Base-by-base conservation (phyloP, 176 grass and related monocot species). In the Lolium rigidum region DNA sequence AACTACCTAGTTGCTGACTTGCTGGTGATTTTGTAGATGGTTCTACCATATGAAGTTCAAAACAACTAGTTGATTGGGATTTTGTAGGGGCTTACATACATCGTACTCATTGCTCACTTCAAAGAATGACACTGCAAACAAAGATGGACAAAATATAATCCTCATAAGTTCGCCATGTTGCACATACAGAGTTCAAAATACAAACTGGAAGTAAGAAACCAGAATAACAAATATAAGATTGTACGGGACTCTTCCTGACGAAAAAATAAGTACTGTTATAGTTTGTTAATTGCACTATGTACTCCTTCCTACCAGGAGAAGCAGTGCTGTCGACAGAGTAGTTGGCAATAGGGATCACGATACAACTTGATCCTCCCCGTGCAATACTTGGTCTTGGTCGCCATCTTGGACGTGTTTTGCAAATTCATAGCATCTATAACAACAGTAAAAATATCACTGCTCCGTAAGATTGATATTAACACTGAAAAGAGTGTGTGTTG, bases 281-380 rank as follows among this genome's bases (percentile, higher is more conserved):
- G n/a, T n/a, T n/a, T n/a, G n/a, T n/a, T n/a, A n/a, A n/a, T n/a
- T n/a, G n/a, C 12, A 9, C 52, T 22, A 10, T 55, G 52, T 17
- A 55, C 4, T 52, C 14, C 49, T 55, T 47, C 7, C 22, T 89
- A 98, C 93, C 90, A 9, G 96, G 92, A 84, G 86, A 93, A 51
- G 84, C 52, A 11, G 68, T 64, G 54, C 93, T 95, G 89, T 98
- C 95, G 25, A 95, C 78, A n/a, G 95, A 98, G 79, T 91, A 98
- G 87, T 91, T 98, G 74, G 90, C 94, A 25, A 94, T 88, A 18
- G 94, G 94, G 20, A 90, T 65, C 1, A 95, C 82, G 78, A 95
- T n/a, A 98, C 14, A 92, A 98, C 78, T 95, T 98, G 43, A 98
- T 98, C 82, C 97, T 95, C 25, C 93, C 92, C 2, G 97, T 98